These are phyloP conservation scores for Alternaria burnsii DNA, from an alignment of 2,329 filamentous ascomycete species.

Conservation along the genomic window DNA sequence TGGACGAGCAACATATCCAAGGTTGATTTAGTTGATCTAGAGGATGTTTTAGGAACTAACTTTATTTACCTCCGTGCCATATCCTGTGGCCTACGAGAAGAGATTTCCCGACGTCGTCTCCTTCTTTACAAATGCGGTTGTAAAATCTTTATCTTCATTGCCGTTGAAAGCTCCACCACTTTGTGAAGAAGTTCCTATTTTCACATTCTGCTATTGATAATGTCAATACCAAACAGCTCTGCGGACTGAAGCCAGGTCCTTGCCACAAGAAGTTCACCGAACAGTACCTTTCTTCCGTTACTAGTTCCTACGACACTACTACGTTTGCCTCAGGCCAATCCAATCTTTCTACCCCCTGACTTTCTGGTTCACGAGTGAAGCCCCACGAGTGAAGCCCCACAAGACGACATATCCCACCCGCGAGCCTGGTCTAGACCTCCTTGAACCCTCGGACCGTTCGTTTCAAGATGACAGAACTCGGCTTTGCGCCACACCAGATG, in stretches of 20 bases:
- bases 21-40: background rate
- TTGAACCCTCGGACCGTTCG: slow-evolving; percentile 2
- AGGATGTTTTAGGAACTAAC: background rate
- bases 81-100: background rate
- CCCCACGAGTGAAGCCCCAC: background rate
- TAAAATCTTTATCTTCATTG: background rate
- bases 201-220: background rate
- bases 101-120: background rate
- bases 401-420: background rate
- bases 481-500: background rate
- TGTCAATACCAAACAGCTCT: background rate
- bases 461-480: slow-evolving; percentile 1
- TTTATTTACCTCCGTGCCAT: background rate
- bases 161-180: background rate
- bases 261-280: background rate
- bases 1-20: background rate
- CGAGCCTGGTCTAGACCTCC: background rate
- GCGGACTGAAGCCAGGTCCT: background rate
- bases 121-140: background rate
- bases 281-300: background rate
- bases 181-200: background rate
- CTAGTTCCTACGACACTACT: background rate
- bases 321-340: background rate
- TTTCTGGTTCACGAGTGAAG: background rate
- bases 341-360: background rate